Evolutionary conservation across 2,329 filamentous ascomycete species (phyloP), one percentile per base, ranked within the genome.

Genomic region (Fusarium verrucosum): DNA sequence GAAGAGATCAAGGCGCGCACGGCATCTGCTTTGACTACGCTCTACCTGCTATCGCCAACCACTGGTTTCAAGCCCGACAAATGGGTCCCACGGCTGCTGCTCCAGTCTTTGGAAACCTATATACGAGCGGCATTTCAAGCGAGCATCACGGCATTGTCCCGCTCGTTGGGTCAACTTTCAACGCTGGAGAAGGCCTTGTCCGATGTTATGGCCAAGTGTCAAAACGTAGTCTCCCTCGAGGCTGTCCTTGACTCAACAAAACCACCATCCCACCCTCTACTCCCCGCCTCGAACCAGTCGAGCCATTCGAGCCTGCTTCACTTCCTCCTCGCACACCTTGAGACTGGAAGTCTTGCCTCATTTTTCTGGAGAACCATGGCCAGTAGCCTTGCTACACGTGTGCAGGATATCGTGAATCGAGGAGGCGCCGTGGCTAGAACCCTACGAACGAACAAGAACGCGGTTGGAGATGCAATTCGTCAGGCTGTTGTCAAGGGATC

Each of bases 341-440:
- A 98, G 76, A 97, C 93, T 0, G 87, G 91, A 0, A 95, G 92
- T 3, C 81, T 99, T 16, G 88, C 92, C 2, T 94, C 91, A 1
- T 96, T 94, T 75, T 99, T 97, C 79, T 99, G 95, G 93, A 86
- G 95, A 50, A 91, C 90, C 10, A 85, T 98, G 71, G 95, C 95
- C 0, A 87, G 90, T 1, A 89, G 87, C 53, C 82, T 98, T 58
- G 87, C 90, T 5, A 81, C 88, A 0, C 86, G 92, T 20, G 92
- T 97, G 0, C 89, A 93, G 75, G 94, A 98, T 66, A 92, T 98
- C 40, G 77, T 96, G 55, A 87, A 85, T 60, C 86, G 92, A 56
- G 94, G 94, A 3, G 94, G 95, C 0, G 90, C 94, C 1, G 90
- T 91, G 25, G 92, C 92, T 6, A 85, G 95, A 56, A 94, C 92